These are phyloP conservation scores for Ophiostoma sp. DNA, from an alignment of 2,329 filamentous ascomycete species.

Conservation along the genomic window DNA sequence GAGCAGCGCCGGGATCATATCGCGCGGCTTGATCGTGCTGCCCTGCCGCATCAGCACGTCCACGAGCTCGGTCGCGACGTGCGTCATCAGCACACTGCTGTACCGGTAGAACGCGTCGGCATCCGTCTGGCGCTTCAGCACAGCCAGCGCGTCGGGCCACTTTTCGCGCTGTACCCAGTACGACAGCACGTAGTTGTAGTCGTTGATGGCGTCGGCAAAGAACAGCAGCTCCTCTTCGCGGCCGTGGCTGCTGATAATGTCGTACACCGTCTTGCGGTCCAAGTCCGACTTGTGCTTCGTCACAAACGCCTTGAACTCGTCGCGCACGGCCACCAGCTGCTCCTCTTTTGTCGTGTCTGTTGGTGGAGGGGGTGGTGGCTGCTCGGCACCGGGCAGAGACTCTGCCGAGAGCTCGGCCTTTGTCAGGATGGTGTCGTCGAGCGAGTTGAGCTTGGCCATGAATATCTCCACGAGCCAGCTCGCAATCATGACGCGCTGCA, in stretches of 20 bases:
- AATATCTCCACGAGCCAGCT: slow-evolving; percentile 94
- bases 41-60: slow-evolving; percentile 92
- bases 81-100: slow-evolving; percentile 91
- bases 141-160: slow-evolving; percentile 79
- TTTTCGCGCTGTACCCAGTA: slow-evolving; percentile 97
- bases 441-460: slow-evolving; percentile 91
- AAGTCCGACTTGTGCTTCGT: slow-evolving; percentile 79
- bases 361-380: slow-evolving; percentile 59
- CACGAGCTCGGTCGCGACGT: slow-evolving; percentile 78
- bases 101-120: slow-evolving; percentile 94
- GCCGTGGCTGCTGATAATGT: slow-evolving; percentile 91
- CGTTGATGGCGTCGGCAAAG: slow-evolving; percentile 82
- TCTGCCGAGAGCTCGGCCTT: not conserved
- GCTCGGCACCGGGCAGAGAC: not conserved
- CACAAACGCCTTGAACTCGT: slow-evolving; percentile 85
- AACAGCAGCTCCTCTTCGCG: slow-evolving; percentile 87
- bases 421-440: slow-evolving; percentile 74
- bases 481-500: slow-evolving; percentile 94
- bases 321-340: slow-evolving; percentile 63
- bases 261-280: slow-evolving; percentile 87
- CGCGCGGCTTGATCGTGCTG: slow-evolving; percentile 73
- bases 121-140: slow-evolving; percentile 88
- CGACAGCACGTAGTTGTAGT: slow-evolving; percentile 89
- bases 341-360: slow-evolving; percentile 6
- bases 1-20: slow-evolving; percentile 84